Conservation (phyloP, 2,329 filamentous ascomycete genomes). For the Pleurostoma richardsiae region DNA sequence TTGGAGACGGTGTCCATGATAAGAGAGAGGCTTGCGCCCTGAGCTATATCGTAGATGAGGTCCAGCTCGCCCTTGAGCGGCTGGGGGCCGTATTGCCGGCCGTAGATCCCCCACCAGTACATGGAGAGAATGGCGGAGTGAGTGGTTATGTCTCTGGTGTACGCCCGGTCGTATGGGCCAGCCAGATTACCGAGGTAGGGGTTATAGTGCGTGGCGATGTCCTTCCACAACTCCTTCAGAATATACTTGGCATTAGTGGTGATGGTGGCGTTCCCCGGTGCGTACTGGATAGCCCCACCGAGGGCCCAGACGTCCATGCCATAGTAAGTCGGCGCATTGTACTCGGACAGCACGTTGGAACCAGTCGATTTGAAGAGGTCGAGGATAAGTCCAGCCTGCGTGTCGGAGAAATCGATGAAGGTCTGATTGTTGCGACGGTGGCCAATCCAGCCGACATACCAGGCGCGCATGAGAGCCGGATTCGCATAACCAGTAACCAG, state of each 20-base stretch:
- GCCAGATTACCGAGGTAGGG: slow-evolving; percentile 26
- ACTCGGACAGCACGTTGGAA: slow-evolving; percentile 27
- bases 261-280: slow-evolving; percentile 19
- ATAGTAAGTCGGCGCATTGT: slow-evolving; percentile 34
- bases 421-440: slow-evolving; percentile 27
- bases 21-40: slow-evolving; percentile 32
- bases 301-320: slow-evolving; percentile 34
- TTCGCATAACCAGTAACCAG: slow-evolving; percentile 33
- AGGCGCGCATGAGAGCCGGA: slow-evolving; percentile 32
- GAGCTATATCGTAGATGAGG: slow-evolving; percentile 32
- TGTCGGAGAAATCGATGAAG: slow-evolving; percentile 28
- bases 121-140: slow-evolving; percentile 33
- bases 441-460: slow-evolving; percentile 34
- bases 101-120: slow-evolving; percentile 37
- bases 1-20: slow-evolving; percentile 24
- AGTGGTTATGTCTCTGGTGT: slow-evolving; percentile 30
- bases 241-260: slow-evolving; percentile 21
- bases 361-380: slow-evolving; percentile 23
- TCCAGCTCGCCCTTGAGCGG: slow-evolving; percentile 31
- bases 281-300: slow-evolving; percentile 29
- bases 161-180: slow-evolving; percentile 29
- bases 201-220: slow-evolving; percentile 28
- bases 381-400: slow-evolving; percentile 21
- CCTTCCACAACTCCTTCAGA: slow-evolving; percentile 24
- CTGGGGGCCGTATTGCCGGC: slow-evolving; percentile 28